These are phyloP conservation scores for Phialophora chinensis DNA, from an alignment of 2,329 filamentous ascomycete species.

Conservation along the genomic window DNA sequence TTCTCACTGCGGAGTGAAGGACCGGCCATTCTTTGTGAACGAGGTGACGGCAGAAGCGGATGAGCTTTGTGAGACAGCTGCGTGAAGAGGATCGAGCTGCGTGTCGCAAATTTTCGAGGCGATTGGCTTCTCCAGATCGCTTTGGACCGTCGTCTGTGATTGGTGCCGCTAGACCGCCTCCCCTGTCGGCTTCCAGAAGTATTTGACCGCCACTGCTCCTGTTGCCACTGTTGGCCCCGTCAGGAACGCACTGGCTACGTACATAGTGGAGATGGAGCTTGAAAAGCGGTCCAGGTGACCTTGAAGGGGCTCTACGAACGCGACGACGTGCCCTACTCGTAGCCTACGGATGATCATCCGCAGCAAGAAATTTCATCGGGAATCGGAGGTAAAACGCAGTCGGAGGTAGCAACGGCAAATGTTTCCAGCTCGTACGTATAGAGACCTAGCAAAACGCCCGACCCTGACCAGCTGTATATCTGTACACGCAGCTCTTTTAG, in stretches of 20 bases:
- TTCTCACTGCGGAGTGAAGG: conserved; percentile 17
- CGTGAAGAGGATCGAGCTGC: conserved; percentile 12
- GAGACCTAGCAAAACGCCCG: conserved; percentile 13
- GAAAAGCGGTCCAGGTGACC: background rate
- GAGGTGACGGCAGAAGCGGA: conserved; percentile 1
- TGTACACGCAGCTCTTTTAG: conserved; percentile 34
- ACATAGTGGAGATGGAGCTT: background rate
- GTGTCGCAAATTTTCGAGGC: conserved; percentile 18
- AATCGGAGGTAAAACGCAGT: background rate
- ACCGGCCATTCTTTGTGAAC: conserved; percentile 9
- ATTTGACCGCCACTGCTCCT: background rate
- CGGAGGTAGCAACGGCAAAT: background rate
- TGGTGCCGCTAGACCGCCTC: conserved; percentile 19
- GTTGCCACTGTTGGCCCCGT: background rate
- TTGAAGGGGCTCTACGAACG: background rate
- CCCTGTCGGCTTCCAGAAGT: background rate
- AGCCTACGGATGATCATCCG: background rate
- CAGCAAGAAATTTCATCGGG: background rate
- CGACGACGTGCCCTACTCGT: background rate
- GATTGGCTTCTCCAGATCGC: conserved; percentile 22
- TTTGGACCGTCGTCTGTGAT: conserved; percentile 10
- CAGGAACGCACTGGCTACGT: background rate
- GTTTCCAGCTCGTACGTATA: conserved; percentile 8
- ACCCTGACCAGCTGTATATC: conserved; percentile 31
- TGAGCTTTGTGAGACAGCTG: conserved; percentile 8